These are phyloP conservation scores for Leccinum truebloodii DNA, from an alignment of 768 basidiomycete genomes.

Conservation along the genomic window DNA sequence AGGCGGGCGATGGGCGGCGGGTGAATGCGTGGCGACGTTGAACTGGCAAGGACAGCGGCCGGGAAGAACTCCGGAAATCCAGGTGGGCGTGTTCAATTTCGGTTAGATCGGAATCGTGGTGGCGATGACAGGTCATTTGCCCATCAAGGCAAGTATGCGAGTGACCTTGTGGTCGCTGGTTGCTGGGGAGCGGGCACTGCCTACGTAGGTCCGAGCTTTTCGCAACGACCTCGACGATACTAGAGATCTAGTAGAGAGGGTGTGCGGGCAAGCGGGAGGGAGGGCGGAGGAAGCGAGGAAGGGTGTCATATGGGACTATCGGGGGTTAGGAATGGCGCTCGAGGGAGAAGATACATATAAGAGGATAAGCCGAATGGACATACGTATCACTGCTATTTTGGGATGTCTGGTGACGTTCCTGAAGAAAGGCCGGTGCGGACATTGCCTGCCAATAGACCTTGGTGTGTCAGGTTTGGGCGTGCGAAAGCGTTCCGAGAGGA, in stretches of 20 bases:
- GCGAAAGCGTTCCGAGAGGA: constrained; percentile 3
- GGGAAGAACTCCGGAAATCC: constrained; percentile 12
- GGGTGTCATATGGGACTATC: neutral
- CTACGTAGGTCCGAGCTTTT: neutral
- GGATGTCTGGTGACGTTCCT: constrained; percentile 18
- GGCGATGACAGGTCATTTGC: constrained; percentile 22
- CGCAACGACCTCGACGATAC: neutral
- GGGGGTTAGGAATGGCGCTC: neutral
- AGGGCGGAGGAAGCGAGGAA: neutral
- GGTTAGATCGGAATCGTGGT: constrained; percentile 32
- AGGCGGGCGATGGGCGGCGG: neutral
- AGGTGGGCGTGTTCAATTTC: constrained; percentile 27
- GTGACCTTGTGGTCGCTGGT: constrained; percentile 1
- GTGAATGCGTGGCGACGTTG: neutral
- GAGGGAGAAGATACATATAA: constrained; percentile 10
- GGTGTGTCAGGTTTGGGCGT: constrained; percentile 19
- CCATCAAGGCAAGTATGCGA: constrained; percentile 12
- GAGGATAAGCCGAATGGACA: constrained; percentile 16
- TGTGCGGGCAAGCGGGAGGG: neutral
- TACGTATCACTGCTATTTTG: constrained; percentile 21
- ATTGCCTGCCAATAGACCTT: constrained; percentile 1
- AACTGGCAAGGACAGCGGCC: constrained; percentile 1
- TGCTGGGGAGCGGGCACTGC: constrained; percentile 1
- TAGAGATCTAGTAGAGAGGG: neutral
- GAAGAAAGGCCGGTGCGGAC: constrained; percentile 16